phyloP scores from a whole-genome alignment of 1,284 basidiomycete species.

The Neonothopanus nambi region DNA sequence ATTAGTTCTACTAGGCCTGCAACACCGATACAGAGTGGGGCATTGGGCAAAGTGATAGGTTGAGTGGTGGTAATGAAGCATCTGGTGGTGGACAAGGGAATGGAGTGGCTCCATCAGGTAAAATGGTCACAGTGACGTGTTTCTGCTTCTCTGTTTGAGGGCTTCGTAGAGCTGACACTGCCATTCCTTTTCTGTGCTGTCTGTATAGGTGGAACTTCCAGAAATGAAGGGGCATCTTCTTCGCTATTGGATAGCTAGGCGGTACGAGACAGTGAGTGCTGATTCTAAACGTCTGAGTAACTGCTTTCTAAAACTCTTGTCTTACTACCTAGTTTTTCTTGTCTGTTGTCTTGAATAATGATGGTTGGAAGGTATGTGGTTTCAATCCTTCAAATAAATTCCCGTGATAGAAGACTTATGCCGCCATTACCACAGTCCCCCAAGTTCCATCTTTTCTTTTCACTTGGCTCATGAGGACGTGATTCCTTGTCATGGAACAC shows the following conservation, averaged over 20 bases:
- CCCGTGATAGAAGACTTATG: background rate
- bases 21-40: background rate
- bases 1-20: too few species aligned
- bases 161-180: too few species aligned
- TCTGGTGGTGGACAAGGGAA: too few species aligned
- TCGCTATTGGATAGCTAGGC: constrained; percentile 71
- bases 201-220: too few species aligned
- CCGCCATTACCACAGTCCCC: constrained; percentile 45
- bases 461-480: too few species aligned
- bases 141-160: too few species aligned
- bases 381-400: background rate
- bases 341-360: constrained; percentile 71
- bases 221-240: too few species aligned
- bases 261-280: constrained; percentile 58
- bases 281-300: background rate
- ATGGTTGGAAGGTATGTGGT: constrained; percentile 58
- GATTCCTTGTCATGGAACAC: too few species aligned
- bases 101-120: too few species aligned
- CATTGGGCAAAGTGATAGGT: background rate
- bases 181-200: too few species aligned
- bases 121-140: too few species aligned
- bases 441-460: too few species aligned
- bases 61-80: background rate
- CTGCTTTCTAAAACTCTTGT: background rate
- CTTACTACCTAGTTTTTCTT: constrained; percentile 56